Conservation (phyloP, 768 basidiomycete genomes). For the Xerocomus spinulosus region DNA sequence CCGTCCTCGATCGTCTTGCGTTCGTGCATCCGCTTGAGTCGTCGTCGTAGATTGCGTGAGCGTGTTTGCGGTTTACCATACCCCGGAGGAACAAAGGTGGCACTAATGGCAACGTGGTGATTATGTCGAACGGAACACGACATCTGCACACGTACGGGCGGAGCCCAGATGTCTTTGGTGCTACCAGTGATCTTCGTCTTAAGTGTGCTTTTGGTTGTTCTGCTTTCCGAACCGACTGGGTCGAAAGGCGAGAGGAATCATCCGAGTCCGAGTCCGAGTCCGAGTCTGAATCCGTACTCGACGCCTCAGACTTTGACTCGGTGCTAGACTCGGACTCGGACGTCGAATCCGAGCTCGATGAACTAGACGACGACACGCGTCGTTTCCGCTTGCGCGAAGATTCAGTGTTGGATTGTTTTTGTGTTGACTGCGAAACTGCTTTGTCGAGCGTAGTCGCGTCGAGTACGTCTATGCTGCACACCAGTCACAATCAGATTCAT, state of each 20-base stretch:
- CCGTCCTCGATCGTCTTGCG: too few relatives aligned
- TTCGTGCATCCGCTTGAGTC: conserved; percentile 40
- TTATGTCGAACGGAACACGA: background rate
- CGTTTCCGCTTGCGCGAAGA: conserved; percentile 27
- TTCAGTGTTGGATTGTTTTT: background rate
- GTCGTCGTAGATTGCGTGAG: conserved; percentile 53
- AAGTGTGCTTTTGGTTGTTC: conserved; percentile 12
- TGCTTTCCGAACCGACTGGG: background rate
- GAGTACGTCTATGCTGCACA: conserved; percentile 14
- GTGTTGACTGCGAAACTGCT: background rate
- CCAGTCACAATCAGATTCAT: conserved; percentile 4
- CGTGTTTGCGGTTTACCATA: conserved; percentile 55
- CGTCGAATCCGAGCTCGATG: conserved; percentile 19
- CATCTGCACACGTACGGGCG: conserved; percentile 3
- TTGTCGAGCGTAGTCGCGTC: background rate
- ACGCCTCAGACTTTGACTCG: conserved; percentile 22
- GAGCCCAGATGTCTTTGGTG: too few relatives aligned
- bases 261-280: conserved; percentile 17
- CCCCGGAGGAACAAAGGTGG: conserved; percentile 48
- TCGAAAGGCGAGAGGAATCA: background rate
- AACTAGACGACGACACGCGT: conserved; percentile 4
- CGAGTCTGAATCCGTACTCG: conserved; percentile 5
- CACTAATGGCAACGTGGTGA: conserved; percentile 5
- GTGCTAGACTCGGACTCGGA: background rate
- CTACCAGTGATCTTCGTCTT: too few relatives aligned